Conservation (phyloP, 805 yeast genomes). For the Candida vaughaniae region DNA sequence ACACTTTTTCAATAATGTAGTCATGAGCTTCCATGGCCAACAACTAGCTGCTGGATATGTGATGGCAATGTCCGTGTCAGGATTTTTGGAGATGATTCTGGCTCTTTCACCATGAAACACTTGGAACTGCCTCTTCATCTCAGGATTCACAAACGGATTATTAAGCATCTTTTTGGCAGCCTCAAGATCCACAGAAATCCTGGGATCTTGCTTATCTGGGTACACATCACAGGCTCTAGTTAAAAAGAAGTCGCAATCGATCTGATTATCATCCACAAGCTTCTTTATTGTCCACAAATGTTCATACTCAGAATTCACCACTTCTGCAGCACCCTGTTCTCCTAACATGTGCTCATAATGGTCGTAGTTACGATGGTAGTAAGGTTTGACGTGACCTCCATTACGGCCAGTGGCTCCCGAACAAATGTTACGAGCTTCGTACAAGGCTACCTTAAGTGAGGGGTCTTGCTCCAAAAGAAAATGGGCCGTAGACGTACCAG, state of each 20-base stretch:
- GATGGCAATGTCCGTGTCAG: conserved; percentile 27
- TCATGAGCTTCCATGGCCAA: conserved; percentile 45
- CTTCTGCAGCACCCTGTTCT: conserved; percentile 30
- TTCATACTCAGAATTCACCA: conserved; percentile 35
- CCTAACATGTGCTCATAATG: conserved; percentile 18
- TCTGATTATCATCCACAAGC: conserved; percentile 27
- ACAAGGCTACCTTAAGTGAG: conserved; percentile 18
- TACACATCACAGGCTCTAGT: conserved; percentile 34
- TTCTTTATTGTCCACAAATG: conserved; percentile 32
- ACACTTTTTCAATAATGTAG: conserved; percentile 26
- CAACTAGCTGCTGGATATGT: conserved; percentile 43
- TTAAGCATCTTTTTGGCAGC: conserved; percentile 15
- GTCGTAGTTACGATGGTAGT: conserved; percentile 12
- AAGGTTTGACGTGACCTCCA: conserved; percentile 46
- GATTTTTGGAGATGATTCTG: conserved; percentile 24
- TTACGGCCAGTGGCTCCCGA: conserved; percentile 50
- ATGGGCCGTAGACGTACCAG: conserved; percentile 43
- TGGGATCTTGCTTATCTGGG: conserved; percentile 16
- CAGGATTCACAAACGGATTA: conserved; percentile 25
- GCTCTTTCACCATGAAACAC: conserved; percentile 30
- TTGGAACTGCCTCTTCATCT: conserved; percentile 29
- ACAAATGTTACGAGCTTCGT: conserved; percentile 43
- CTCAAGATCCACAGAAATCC: conserved; percentile 7
- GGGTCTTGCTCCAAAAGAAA: conserved; percentile 27
- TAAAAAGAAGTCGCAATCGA: conserved; percentile 39